Percentiles rank a stretch among this genome's conserved stretches.
phyloP scores from a whole-genome alignment of 2,329 filamentous ascomycete species.

The Trichoderma lentiforme region DNA sequence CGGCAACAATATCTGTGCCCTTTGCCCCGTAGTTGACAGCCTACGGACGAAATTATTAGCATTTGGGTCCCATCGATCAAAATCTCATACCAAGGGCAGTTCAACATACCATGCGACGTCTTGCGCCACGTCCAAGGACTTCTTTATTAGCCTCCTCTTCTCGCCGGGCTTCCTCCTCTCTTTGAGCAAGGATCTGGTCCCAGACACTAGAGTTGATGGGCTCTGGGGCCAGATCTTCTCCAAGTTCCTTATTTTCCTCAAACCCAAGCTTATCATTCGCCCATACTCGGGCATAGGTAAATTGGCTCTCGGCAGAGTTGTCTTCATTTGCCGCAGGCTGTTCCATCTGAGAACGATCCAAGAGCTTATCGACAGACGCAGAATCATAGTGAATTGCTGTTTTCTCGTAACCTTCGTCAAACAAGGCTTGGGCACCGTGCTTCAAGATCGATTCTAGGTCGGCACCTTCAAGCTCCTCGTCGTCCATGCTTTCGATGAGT shows the following conservation, averaged over 20 bases:
- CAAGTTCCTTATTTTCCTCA: slow-evolving; percentile 57
- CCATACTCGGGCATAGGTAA: slow-evolving; percentile 90
- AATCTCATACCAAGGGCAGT: background rate
- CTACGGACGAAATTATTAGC: slow-evolving; percentile 26
- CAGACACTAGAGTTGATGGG: slow-evolving; percentile 69
- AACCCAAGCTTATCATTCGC: slow-evolving; percentile 72
- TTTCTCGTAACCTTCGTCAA: slow-evolving; percentile 68
- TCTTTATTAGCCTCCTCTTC: slow-evolving; percentile 66
- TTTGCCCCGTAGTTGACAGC: slow-evolving; percentile 36
- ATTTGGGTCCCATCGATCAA: background rate
- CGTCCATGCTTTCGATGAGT: slow-evolving; percentile 86
- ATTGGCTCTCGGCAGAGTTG: slow-evolving; percentile 69
- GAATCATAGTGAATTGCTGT: slow-evolving; percentile 78
- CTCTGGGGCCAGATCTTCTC: slow-evolving; percentile 49
- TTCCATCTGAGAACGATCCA: slow-evolving; percentile 83
- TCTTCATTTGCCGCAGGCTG: slow-evolving; percentile 64
- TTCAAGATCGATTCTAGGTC: slow-evolving; percentile 86
- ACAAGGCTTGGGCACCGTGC: slow-evolving; percentile 82
- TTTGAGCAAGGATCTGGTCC: slow-evolving; percentile 83
- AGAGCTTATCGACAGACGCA: slow-evolving; percentile 77
- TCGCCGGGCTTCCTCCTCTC: slow-evolving; percentile 73
- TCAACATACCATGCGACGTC: slow-evolving; percentile 52
- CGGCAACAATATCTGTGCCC: slow-evolving; percentile 19
- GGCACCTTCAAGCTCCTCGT: slow-evolving; percentile 71
- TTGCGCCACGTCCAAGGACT: slow-evolving; percentile 80